A percentile compares a stretch with the other conserved stretches of the same genome.
Conservation (phyloP, 2,329 filamentous ascomycete species). For the Aspergillus fumigatiaffinis region DNA sequence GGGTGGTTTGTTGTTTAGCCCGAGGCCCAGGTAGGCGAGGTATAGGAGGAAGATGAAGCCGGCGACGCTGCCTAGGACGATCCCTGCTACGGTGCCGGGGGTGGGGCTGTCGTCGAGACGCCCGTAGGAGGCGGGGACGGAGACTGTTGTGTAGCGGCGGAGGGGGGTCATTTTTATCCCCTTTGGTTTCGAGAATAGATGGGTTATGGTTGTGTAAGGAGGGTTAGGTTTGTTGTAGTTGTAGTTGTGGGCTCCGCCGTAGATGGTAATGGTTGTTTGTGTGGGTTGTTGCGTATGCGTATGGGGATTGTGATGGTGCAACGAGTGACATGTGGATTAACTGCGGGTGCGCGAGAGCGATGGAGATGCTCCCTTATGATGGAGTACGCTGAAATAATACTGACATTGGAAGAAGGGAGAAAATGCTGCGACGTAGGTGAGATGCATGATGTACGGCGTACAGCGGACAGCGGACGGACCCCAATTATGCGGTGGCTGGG, state of each 20-base stretch:
- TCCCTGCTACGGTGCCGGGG: conserved; percentile 58
- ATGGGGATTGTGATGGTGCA: neutral
- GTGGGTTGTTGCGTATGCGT: neutral
- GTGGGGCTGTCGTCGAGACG: conserved; percentile 49
- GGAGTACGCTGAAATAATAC: neutral
- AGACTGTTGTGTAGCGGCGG: conserved; percentile 31
- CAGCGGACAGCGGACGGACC: neutral
- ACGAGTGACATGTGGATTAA: neutral
- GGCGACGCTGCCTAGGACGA: conserved; percentile 47
- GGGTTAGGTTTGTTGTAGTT: neutral
- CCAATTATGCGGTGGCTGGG: conserved; percentile 13
- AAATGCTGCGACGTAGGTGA: neutral
- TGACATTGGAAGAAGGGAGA: neutral
- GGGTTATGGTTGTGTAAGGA: neutral
- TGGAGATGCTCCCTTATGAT: neutral
- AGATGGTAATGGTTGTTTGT: neutral
- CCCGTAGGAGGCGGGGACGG: conserved; percentile 61
- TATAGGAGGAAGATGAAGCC: conserved; percentile 54
- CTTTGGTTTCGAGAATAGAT: too few species aligned
- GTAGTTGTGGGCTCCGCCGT: neutral
- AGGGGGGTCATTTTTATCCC: conserved; percentile 8
- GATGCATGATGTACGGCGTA: neutral
- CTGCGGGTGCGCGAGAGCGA: neutral
- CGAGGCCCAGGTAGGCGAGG: conserved; percentile 50
- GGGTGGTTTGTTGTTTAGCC: conserved; percentile 29